phyloP scores from a whole-genome alignment of 2,329 filamentous ascomycete genomes.

The Epichloe hybrida region DNA sequence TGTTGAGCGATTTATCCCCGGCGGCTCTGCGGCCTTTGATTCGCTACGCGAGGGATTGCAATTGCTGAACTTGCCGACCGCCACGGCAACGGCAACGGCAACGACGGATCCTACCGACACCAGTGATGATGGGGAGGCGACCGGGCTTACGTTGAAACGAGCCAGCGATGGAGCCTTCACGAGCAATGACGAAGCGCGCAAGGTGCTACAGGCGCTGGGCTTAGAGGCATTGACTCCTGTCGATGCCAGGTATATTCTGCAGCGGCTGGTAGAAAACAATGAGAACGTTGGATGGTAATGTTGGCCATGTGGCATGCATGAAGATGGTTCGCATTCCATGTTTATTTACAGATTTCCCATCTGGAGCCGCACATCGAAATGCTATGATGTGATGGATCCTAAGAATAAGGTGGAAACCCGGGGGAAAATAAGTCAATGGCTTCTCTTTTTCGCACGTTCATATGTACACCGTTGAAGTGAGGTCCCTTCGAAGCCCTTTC shows the following conservation, averaged over 20 bases:
- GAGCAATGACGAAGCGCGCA: constrained; percentile 43
- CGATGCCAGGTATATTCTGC: constrained; percentile 53
- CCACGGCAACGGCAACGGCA: constrained; percentile 4
- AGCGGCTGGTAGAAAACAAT: constrained; percentile 51
- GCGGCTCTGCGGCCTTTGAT: constrained; percentile 37
- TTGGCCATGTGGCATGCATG: background rate
- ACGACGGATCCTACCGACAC: constrained; percentile 16
- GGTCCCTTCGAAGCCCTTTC: no score
- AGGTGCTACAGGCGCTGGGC: constrained; percentile 47
- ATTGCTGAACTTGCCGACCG: constrained; percentile 44
- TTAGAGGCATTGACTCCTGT: constrained; percentile 47
- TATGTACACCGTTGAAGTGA: no score
- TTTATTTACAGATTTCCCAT: background rate
- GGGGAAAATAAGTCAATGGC: no score
- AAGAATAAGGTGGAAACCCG: no score
- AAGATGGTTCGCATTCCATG: background rate
- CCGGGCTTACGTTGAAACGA: constrained; percentile 32
- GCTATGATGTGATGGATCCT: no score
- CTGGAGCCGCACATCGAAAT: no score
- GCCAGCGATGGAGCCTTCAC: constrained; percentile 43
- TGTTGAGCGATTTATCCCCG: constrained; percentile 52
- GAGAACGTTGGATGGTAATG: constrained; percentile 27
- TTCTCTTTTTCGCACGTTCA: no score
- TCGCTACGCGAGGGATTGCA: constrained; percentile 49
- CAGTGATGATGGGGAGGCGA: constrained; percentile 14